A percentile compares a stretch with the other conserved stretches of the same genome.
phyloP scores from a whole-genome alignment of 345 rosid species.

The Bretschneidera sinensis region DNA sequence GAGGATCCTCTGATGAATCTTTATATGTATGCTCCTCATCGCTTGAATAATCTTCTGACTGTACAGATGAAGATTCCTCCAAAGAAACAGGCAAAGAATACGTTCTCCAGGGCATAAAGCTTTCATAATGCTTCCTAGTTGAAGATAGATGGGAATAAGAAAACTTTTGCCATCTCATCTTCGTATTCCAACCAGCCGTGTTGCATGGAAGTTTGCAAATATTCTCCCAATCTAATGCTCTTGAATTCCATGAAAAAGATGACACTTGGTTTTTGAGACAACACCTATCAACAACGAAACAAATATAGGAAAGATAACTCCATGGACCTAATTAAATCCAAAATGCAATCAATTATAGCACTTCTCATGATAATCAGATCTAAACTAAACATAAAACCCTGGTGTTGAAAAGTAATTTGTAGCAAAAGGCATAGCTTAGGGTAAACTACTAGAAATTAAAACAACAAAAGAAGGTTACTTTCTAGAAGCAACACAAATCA shows the following conservation, averaged over 20 bases:
- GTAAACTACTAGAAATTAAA: neutral
- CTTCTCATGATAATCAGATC: neutral
- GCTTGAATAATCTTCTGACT: conserved; percentile 20
- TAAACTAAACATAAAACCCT: neutral
- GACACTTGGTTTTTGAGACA: conserved; percentile 37
- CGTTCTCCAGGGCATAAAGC: conserved; percentile 32
- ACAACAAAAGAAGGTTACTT: conserved; percentile 1
- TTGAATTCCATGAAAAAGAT: conserved; percentile 36
- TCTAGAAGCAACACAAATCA: neutral
- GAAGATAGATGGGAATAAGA: conserved; percentile 21
- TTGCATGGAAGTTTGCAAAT: conserved; percentile 16
- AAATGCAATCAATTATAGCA: neutral
- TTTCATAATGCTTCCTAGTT: conserved; percentile 24
- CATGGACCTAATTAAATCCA: neutral
- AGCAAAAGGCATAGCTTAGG: neutral
- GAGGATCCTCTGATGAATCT: conserved; percentile 35
- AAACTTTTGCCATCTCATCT: conserved; percentile 20
- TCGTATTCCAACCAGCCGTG: conserved; percentile 13
- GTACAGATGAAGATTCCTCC: conserved; percentile 40
- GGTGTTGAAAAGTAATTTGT: neutral
- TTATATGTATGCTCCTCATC: conserved; percentile 30
- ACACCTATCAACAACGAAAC: conserved; percentile 22
- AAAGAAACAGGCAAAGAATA: conserved; percentile 34
- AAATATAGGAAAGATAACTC: neutral
- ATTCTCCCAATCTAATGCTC: conserved; percentile 21